Base-by-base conservation (phyloP, 2,329 filamentous ascomycete species). In the Fusarium algeriense region DNA sequence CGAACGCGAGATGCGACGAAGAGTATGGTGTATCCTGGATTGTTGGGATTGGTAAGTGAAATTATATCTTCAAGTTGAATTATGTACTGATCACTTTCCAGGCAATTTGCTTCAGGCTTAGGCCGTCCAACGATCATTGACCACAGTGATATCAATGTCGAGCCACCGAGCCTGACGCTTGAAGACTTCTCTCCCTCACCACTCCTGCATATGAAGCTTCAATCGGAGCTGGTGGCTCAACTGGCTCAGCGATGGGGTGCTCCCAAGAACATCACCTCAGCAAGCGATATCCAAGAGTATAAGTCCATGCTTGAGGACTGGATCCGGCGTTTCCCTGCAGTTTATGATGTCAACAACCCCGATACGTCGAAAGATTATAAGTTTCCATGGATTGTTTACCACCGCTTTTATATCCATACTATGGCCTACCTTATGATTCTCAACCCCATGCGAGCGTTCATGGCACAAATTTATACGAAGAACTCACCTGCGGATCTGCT, bases 351-450 rank as follows among this genome's bases (percentile, higher is more conserved):
- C 13, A 67, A 76, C 6, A 67, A 81, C 19, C 79, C 85, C 0
- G 84, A 87, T 57, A 81, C 74, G 0, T 80, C 78, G 6, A 78
- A 81, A 43, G 85, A 87, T 56, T 62, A 76, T 5, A 67, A 77
- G 23, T 75, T 84, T 57, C 75, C 78, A 1, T 85, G 84, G 74
- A 80, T 85, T 30, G 75, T 80, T 3, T 79, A 83, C 32, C 85
- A 87, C 49, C 83, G 85, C 4, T 78, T 79, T 41, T 82, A 85
- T 60, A 70, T 87, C 7, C 82, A 85, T 50, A 82, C 79, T 7
- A 81, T 84, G 69, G 79, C 81, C 15, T 81, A 84, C 38, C 79
- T 86, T 70, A 81, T 84, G 57, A 83, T 84, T 64, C 76, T 87
- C 2, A 80, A 85, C 54, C 83, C 84, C 10, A 78, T 86, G 49